Percentiles rank a stretch among this genome's conserved stretches.
Conservation (phyloP, 345 rosid species). For the Brassica incana region DNA sequence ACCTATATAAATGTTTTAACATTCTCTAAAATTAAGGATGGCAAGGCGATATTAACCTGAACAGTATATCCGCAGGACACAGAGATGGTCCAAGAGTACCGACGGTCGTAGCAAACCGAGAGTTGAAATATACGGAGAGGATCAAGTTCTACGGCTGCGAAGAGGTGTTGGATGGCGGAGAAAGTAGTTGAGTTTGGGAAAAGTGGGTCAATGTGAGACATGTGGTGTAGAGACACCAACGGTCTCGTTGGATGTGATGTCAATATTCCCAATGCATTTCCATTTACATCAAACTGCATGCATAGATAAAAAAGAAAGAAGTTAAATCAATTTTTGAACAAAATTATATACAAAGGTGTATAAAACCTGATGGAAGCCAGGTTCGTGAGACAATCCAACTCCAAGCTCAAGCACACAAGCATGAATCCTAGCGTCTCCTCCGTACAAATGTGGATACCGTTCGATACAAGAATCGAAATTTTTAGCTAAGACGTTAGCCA, state of each 20-base stretch:
- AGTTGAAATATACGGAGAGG: slow-evolving; percentile 67
- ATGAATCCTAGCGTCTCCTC: slow-evolving; percentile 71
- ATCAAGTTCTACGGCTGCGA: slow-evolving; percentile 55
- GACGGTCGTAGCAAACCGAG: slow-evolving; percentile 78
- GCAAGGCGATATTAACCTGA: slow-evolving; percentile 43
- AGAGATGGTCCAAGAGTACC: slow-evolving; percentile 79
- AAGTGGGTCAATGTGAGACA: slow-evolving; percentile 58
- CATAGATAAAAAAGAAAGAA: not conserved
- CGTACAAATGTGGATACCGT: slow-evolving; percentile 80
- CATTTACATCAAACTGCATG: slow-evolving; percentile 64
- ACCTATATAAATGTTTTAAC: too few relatives aligned
- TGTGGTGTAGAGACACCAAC: slow-evolving; percentile 74
- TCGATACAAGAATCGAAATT: slow-evolving; percentile 76
- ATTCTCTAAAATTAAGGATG: too few relatives aligned
- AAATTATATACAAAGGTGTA: not conserved
- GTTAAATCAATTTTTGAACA: not conserved
- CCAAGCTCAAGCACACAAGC: slow-evolving; percentile 87
- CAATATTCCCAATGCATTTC: slow-evolving; percentile 68
- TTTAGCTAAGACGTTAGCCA: slow-evolving; percentile 68
- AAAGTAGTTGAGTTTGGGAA: slow-evolving; percentile 67
- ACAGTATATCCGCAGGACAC: slow-evolving; percentile 87
- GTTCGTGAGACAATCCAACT: slow-evolving; percentile 63
- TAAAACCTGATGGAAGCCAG: slow-evolving; percentile 93
- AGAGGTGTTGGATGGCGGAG: slow-evolving; percentile 52
- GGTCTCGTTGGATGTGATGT: slow-evolving; percentile 75